Evolutionary conservation across 495 filamentous ascomycete species (phyloP).

Genomic region (Talaromyces stipitatus): DNA sequence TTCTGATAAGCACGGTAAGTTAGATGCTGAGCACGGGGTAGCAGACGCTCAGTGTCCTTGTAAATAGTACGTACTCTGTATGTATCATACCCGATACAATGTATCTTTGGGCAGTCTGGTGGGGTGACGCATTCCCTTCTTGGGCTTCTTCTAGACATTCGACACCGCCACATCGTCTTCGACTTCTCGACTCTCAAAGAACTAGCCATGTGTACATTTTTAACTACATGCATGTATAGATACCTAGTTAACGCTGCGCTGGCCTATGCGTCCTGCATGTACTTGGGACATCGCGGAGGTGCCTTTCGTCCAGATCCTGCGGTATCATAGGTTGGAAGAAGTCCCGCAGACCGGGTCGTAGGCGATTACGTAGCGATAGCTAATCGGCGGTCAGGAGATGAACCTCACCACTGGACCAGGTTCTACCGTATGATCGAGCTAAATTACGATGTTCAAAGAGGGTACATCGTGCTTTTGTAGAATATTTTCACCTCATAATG

Average conservation of each 20-base stretch:
- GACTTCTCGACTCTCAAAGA: not conserved
- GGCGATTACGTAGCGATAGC: conserved; percentile 1
- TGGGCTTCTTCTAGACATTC: not conserved
- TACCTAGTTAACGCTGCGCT: not conserved
- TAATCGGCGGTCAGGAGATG: not conserved
- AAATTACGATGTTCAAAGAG: too few species aligned
- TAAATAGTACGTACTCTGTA: not conserved
- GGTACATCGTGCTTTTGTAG: not conserved
- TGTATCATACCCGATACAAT: not conserved
- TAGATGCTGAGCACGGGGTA: not conserved
- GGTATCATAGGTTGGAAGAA: not conserved
- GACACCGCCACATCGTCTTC: not conserved
- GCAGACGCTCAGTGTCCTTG: not conserved
- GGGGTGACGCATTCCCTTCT: not conserved
- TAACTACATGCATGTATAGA: not conserved
- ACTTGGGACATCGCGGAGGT: not conserved
- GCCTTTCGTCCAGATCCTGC: not conserved
- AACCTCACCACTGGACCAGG: too few species aligned
- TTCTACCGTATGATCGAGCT: too few species aligned
- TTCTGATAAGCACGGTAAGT: not conserved
- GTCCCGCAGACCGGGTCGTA: not conserved
- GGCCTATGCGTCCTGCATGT: not conserved
- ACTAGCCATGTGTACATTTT: not conserved
- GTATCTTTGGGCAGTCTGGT: not conserved
- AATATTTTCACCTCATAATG: too few species aligned